Evolutionary conservation across 805 yeast species (phyloP).

Genomic region (Sugiyamaella americana): DNA sequence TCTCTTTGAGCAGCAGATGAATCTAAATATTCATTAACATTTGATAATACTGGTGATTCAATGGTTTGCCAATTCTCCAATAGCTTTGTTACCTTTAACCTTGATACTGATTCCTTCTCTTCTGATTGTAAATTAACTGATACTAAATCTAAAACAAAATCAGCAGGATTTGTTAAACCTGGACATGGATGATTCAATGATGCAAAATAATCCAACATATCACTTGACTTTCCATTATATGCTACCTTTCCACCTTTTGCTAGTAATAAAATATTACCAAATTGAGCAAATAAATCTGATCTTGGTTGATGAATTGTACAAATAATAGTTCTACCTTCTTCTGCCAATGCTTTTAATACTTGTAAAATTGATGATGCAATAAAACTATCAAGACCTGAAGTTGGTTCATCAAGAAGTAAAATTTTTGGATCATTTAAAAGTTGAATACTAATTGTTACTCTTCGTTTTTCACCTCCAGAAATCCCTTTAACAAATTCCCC

Average conservation of each 20-base stretch:
- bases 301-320: conserved; percentile 84
- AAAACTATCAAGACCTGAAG: conserved; percentile 79
- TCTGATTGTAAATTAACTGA: conserved; percentile 48
- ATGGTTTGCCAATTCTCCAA: conserved; percentile 35
- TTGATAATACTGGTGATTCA: background rate
- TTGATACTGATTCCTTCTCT: conserved; percentile 37
- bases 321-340: conserved; percentile 57
- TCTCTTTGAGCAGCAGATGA: conserved; percentile 19
- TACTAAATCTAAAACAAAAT: conserved; percentile 62
- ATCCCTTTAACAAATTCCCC: conserved; percentile 56
- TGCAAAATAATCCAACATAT: conserved; percentile 44
- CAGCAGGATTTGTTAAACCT: conserved; percentile 61
- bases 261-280: conserved; percentile 61
- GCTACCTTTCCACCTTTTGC: conserved; percentile 70
- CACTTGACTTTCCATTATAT: conserved; percentile 52
- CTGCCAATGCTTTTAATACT: conserved; percentile 52
- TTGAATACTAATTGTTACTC: conserved; percentile 79
- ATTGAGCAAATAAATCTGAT: conserved; percentile 52
- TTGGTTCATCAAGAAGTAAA: conserved; percentile 77
- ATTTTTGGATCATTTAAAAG: conserved; percentile 65
- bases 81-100: conserved; percentile 37
- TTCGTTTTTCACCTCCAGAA: conserved; percentile 75
- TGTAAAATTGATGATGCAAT: conserved; percentile 64
- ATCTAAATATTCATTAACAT: background rate
- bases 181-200: conserved; percentile 53